A percentile compares a stretch with the other conserved stretches of the same genome.
These are phyloP conservation scores for Aspergillus quadrilineatus DNA, from an alignment of 2,329 filamentous ascomycete genomes.

Conservation along the genomic window DNA sequence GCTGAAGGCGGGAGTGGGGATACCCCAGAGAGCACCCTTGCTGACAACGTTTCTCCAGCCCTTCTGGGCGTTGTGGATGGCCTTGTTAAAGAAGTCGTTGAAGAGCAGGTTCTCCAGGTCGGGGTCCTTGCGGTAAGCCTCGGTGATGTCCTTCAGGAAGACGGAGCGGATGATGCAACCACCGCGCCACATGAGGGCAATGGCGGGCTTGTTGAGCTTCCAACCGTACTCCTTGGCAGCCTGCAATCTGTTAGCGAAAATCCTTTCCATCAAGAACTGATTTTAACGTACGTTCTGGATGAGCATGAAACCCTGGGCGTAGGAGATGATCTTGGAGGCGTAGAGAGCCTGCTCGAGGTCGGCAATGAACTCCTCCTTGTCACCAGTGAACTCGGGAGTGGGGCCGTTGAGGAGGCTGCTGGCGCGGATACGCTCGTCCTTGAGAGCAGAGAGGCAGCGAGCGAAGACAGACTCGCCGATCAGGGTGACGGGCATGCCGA, in stretches of 20 bases:
- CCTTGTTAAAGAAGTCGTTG: slow-evolving; percentile 99
- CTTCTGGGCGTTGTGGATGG: slow-evolving; percentile 91
- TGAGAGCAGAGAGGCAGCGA: slow-evolving; percentile 90
- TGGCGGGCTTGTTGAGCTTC: slow-evolving; percentile 99
- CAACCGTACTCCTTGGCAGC: slow-evolving; percentile 93
- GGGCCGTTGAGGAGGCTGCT: slow-evolving; percentile 77
- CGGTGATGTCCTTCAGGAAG: slow-evolving; percentile 99
- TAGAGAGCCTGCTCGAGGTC: slow-evolving; percentile 99
- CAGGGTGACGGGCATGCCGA: slow-evolving; percentile 96
- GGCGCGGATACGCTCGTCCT: slow-evolving; percentile 85
- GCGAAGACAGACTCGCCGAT: slow-evolving; percentile 97
- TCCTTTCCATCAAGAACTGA: not conserved
- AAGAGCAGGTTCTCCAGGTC: slow-evolving; percentile 98
- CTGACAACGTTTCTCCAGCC: slow-evolving; percentile 90
- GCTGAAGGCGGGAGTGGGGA: slow-evolving; percentile 93
- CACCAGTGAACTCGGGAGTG: slow-evolving; percentile 75
- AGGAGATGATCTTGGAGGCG: slow-evolving; percentile 99
- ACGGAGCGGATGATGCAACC: slow-evolving; percentile 99
- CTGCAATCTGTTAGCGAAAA: slow-evolving; percentile 45
- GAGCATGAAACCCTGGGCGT: slow-evolving; percentile 99
- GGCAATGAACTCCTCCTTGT: slow-evolving; percentile 90
- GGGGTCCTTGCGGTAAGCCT: slow-evolving; percentile 89
- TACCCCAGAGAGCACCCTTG: slow-evolving; percentile 90
- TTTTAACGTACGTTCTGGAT: slow-evolving; percentile 80
- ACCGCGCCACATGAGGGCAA: slow-evolving; percentile 99